Base-by-base conservation (phyloP, 2,329 filamentous ascomycete species). In the Thermochaetoides dissita region DNA sequence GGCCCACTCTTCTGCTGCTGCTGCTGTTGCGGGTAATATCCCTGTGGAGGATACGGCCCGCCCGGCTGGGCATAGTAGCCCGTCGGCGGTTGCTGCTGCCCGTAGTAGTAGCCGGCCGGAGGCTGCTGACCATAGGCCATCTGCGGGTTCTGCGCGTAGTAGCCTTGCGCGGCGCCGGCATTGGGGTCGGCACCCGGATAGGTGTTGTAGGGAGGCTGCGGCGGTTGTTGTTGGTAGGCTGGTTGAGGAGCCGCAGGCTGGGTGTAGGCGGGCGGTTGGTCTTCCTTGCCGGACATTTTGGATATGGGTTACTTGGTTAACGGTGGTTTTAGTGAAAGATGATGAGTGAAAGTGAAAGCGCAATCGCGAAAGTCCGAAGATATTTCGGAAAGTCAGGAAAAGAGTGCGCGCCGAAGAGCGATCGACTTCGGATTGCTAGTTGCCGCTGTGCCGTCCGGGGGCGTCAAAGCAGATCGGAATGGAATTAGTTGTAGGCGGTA, bases 191-290 rank as follows among this genome's bases (percentile, higher is more conserved):
- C 38, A 10, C 41, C 44, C 9, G 52, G 52, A 42, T 58, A 55
- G 6, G 51, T 40, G 40, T 53, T 37, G 42, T 58, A 55, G 2
- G 56, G 54, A 7, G 49, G 48, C 47, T 57, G 53, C 10, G 54
- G 47, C n/a, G 50, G 54, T 37, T 47, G 41, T 48, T 59, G 59
- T 40, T 63, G 57, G 51, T 72, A 71, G 1, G 68, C 59, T 10
- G 63, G 59, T 49, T 67, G 65, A 31, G 68, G 59, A 37, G 58
- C 36, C 44, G 60, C 59, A 24, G 57, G 55, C 40, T 54, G 57
- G 47, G 58, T 59, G 56, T 73, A 72, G 36, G 68, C 64, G 28
- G 69, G 70, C 41, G 71, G 71, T 31, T 66, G 59, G 41, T 71
- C 66, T 57, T 61, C 53, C 55, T 72, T 69, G 51, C 59, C 55